Base-by-base conservation (phyloP, 2,329 filamentous ascomycete genomes). In the Claviceps quebecensis region DNA sequence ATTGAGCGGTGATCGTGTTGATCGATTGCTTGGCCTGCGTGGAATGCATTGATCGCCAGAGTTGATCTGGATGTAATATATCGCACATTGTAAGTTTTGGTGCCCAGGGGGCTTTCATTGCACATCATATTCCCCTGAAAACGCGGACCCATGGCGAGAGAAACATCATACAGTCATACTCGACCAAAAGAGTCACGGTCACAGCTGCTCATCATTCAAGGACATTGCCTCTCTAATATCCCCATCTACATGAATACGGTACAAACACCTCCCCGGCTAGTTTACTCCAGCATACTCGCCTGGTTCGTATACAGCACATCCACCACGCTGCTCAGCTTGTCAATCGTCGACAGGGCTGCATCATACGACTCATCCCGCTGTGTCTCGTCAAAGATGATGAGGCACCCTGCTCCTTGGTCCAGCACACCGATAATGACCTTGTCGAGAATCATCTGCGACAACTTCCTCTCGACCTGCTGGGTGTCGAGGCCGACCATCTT, bases 371-470 rank as follows among this genome's bases (percentile, higher is more conserved):
- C 84, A 67, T 98, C 93, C 57, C 90, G 80, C 66, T 94, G 84
- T 14, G 87, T 87, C 78, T 98, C 93, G 64, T 98, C 93, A 64
- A 84, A 98, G 60, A 98, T 88, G 68, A 96, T 95, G 66, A 98
- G 77, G 68, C 94, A 97, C 40, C 91, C 91, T n/a, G 89, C 87
- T 48, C 93, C 93, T 71, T 98, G 93, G 67, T 98, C 93, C 60
- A 98, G 73, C 52, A 98, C 93, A 54, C 94, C 93, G 59, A 96
- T 88, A 64, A 98, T 97, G 62, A 97, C 88, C 76, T 96, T 96
- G 74, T 98, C 93, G 54, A 98, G 78, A 64, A 98, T 98, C 94
- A 98, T 98, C 77, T 98, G 94, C 45, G 87, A 94, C 56, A 98
- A 77, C 77, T 98, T 98, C 61, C 90, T 83, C 80, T 98, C 94